phyloP scores from a whole-genome alignment of 2,329 filamentous ascomycete genomes.

The Trichophyton schoenleinii region DNA sequence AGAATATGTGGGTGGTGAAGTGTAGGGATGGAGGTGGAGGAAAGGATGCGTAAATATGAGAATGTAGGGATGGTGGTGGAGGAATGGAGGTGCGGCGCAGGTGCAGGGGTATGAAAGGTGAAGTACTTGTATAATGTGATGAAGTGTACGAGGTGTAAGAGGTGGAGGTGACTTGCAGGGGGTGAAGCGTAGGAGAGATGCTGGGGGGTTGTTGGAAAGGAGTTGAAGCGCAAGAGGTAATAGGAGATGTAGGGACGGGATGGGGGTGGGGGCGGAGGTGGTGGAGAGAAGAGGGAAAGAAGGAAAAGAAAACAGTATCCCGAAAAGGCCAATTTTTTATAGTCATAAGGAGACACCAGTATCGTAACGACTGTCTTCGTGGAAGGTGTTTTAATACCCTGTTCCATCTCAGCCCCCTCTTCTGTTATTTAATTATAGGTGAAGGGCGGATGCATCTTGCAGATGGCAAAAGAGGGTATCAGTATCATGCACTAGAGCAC shows the following conservation, averaged over 20 bases:
- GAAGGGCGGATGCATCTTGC: not conserved
- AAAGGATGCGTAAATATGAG: too few relatives aligned
- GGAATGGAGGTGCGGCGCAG: too few relatives aligned
- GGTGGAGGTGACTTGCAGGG: not conserved
- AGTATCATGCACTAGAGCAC: too few relatives aligned
- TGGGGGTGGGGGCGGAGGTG: not conserved
- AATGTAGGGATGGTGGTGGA: too few relatives aligned
- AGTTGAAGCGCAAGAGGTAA: not conserved
- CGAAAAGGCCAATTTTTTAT: not conserved
- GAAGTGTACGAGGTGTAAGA: too few relatives aligned
- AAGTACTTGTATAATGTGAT: too few relatives aligned
- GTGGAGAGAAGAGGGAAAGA: not conserved
- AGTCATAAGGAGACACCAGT: not conserved
- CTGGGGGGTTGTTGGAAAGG: not conserved
- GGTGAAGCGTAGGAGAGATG: not conserved
- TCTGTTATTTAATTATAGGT: not conserved
- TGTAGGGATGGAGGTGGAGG: too few relatives aligned
- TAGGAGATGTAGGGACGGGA: not conserved
- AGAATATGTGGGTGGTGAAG: too few relatives aligned
- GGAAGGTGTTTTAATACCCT: not conserved
- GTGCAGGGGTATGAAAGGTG: too few relatives aligned
- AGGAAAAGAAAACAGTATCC: not conserved
- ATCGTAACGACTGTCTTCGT: not conserved
- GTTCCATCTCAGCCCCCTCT: not conserved
- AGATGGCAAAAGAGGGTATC: too few relatives aligned